Conservation (phyloP, 2,329 filamentous ascomycete species). For the Claviceps sp. region DNA sequence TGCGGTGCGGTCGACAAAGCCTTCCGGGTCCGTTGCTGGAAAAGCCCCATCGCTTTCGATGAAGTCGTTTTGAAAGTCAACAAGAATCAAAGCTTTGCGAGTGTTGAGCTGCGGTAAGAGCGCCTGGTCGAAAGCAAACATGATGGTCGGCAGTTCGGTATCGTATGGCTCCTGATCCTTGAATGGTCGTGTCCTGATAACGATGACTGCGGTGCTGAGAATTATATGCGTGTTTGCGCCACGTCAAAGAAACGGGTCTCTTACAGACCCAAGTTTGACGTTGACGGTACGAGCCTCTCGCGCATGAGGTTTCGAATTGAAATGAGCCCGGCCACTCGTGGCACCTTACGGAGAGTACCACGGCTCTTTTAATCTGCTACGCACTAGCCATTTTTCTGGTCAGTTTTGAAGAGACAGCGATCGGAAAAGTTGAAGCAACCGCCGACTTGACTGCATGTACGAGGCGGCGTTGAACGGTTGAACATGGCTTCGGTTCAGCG, state of each 20-base stretch:
- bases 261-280: not conserved
- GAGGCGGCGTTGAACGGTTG: not conserved
- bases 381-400: not conserved
- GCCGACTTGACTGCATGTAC: not conserved
- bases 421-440: not conserved
- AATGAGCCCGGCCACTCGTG: not conserved
- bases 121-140: constrained; percentile 44
- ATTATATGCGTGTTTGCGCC: no score
- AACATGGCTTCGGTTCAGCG: not conserved
- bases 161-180: not conserved
- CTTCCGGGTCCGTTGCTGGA: constrained; percentile 46
- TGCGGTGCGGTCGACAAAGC: constrained; percentile 54
- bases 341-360: not conserved
- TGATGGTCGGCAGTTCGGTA: constrained; percentile 12
- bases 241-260: not conserved
- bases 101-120: constrained; percentile 43
- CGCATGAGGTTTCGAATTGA: not conserved
- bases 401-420: not conserved
- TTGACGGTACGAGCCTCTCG: not conserved
- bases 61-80: constrained; percentile 90
- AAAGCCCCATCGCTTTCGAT: constrained; percentile 54
- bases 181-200: not conserved
- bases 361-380: not conserved
- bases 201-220: not conserved
- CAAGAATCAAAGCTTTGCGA: constrained; percentile 60